A percentile compares a stretch with the other conserved stretches of the same genome.
phyloP scores from a whole-genome alignment of 2,329 filamentous ascomycete species.

The Tetracladium maxilliforme region DNA sequence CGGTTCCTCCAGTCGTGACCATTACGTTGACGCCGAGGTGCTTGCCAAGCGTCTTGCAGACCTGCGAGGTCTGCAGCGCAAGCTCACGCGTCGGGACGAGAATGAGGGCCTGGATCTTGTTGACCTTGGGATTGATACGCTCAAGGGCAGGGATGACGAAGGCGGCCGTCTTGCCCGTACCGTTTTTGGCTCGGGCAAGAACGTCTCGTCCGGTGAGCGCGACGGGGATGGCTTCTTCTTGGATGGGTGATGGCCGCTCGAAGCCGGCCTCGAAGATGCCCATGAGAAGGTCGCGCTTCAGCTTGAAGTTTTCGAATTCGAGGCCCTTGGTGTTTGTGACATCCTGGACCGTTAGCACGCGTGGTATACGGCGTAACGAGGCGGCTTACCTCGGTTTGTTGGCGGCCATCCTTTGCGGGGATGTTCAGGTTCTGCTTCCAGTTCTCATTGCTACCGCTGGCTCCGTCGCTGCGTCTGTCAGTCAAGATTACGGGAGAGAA shows the following conservation, averaged over 20 bases:
- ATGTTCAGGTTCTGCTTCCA: constrained; percentile 64
- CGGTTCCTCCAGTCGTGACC: constrained; percentile 96
- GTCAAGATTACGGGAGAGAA: constrained; percentile 15
- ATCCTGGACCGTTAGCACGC: constrained; percentile 44
- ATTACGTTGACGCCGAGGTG: constrained; percentile 96
- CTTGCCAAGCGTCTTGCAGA: constrained; percentile 97
- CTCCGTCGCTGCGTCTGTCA: constrained; percentile 27
- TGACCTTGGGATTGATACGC: constrained; percentile 90
- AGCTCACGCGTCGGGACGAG: constrained; percentile 94
- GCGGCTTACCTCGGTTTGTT: constrained; percentile 60
- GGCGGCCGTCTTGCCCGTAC: constrained; percentile 94
- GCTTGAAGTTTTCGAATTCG: constrained; percentile 92
- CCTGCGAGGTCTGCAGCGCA: constrained; percentile 95
- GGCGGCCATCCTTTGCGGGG: constrained; percentile 59
- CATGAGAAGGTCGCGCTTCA: constrained; percentile 94
- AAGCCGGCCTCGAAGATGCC: constrained; percentile 98
- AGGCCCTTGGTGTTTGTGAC: constrained; percentile 95
- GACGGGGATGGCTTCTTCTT: constrained; percentile 97
- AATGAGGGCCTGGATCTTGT: constrained; percentile 92
- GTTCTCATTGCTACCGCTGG: constrained; percentile 36
- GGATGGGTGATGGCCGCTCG: constrained; percentile 95
- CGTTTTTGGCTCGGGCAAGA: constrained; percentile 92
- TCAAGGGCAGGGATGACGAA: constrained; percentile 94
- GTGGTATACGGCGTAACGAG: constrained; percentile 1
- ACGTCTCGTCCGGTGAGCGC: constrained; percentile 91